Evolutionary conservation across 805 yeast species (phyloP).

Genomic region (Nakazawaea ishiwadae): DNA sequence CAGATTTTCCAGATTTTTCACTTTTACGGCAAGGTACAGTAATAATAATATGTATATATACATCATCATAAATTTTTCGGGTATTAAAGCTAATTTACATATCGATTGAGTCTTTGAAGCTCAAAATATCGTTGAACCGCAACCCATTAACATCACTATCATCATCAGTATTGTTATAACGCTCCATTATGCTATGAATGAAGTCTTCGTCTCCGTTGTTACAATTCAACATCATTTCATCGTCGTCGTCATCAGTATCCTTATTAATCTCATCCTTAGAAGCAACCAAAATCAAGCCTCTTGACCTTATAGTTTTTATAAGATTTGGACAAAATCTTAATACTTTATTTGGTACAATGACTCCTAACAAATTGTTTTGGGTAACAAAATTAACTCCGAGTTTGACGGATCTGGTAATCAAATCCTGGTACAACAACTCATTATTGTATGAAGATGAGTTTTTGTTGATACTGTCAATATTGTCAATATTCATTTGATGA

Average conservation of each 20-base stretch:
- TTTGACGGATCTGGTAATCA: conserved; percentile 63
- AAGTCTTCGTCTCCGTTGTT: conserved; percentile 11
- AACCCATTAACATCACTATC: conserved; percentile 56
- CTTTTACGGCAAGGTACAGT: neutral
- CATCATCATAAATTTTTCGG: neutral
- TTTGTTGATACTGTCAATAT: conserved; percentile 30
- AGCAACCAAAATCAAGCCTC: conserved; percentile 84
- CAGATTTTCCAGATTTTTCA: neutral
- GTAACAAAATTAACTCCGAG: conserved; percentile 80
- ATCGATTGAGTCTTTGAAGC: conserved; percentile 59
- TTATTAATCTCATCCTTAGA: conserved; percentile 31
- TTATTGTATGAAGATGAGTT: conserved; percentile 28
- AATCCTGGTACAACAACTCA: conserved; percentile 31
- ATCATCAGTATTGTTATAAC: conserved; percentile 21
- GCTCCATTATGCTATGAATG: conserved; percentile 7
- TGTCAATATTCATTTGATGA: conserved; percentile 26
- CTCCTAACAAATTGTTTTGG: conserved; percentile 78
- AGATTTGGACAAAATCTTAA: conserved; percentile 71
- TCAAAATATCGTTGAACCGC: conserved; percentile 56
- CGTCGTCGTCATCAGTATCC: conserved; percentile 7
- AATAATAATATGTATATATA: too few relatives aligned
- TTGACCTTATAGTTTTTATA: conserved; percentile 66
- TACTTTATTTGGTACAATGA: conserved; percentile 70
- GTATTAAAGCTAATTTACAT: conserved; percentile 23
- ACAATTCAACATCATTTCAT: neutral